These are phyloP conservation scores for Aegle marmelos DNA, from an alignment of 345 rosid genomes.

Conservation along the genomic window DNA sequence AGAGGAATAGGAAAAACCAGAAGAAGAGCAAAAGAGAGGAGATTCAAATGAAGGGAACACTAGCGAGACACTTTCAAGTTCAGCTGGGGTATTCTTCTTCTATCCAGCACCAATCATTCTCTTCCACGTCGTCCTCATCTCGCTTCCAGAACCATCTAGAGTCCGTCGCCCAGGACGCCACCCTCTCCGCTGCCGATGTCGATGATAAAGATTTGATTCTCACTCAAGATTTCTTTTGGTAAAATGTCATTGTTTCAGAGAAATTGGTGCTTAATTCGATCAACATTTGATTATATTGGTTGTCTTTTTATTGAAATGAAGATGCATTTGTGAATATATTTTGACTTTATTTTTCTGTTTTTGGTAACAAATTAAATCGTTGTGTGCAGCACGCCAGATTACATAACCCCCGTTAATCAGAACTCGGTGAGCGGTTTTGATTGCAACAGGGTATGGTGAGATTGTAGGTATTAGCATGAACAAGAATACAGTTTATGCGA, in stretches of 20 bases:
- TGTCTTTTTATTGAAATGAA: neutral
- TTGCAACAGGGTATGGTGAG: constrained; percentile 51
- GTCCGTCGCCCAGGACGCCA: constrained; percentile 32
- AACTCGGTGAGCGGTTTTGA: constrained; percentile 49
- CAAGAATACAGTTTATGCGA: neutral
- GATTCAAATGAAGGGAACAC: constrained; percentile 50
- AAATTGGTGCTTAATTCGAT: neutral
- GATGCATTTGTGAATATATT: neutral
- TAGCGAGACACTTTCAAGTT: constrained; percentile 38
- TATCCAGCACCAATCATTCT: constrained; percentile 34
- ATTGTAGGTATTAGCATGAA: neutral
- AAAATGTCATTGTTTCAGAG: neutral
- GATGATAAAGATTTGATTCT: constrained; percentile 76
- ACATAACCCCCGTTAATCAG: constrained; percentile 90
- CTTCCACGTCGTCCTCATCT: constrained; percentile 23
- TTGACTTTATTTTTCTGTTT: neutral
- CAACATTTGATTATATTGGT: neutral
- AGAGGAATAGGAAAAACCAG: constrained; percentile 37
- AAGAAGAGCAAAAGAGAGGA: constrained; percentile 27
- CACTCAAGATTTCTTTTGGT: constrained; percentile 98
- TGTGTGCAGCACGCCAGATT: constrained; percentile 87
- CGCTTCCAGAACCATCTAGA: constrained; percentile 45
- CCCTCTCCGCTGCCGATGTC: constrained; percentile 25
- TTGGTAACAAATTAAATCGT: neutral
- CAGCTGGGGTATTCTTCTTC: constrained; percentile 40